Evolutionary conservation across 108 stramenopile species (phyloP).

Genomic region (Skeletonema costatum): DNA sequence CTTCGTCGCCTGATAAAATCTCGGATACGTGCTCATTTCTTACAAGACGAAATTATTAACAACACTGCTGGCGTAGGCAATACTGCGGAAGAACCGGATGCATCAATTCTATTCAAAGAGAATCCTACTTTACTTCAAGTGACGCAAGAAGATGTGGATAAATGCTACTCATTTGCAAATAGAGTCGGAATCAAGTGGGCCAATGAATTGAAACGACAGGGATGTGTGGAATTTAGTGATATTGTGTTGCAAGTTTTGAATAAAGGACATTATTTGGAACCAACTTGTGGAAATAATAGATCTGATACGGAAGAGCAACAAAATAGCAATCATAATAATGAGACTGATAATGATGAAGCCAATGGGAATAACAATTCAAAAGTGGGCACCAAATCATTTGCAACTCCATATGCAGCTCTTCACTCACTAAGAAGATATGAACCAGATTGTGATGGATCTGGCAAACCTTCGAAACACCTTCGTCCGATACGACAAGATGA

Average conservation of each 20-base stretch:
- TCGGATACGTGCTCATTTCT: not conserved
- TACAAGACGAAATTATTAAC: not conserved
- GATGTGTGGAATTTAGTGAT: conserved; percentile 21
- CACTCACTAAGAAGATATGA: conserved; percentile 19
- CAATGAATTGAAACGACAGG: conserved; percentile 4
- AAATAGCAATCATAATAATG: not conserved
- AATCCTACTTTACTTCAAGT: conserved; percentile 9
- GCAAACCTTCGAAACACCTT: conserved; percentile 8
- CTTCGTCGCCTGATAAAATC: conserved; percentile 1
- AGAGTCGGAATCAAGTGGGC: conserved; percentile 29
- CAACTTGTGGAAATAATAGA: not conserved
- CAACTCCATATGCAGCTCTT: conserved; percentile 20
- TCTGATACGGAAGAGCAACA: not conserved
- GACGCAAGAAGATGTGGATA: conserved; percentile 8
- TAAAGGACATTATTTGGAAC: conserved; percentile 23
- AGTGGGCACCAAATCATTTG: not conserved
- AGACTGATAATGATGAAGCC: not conserved
- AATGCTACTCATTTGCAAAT: conserved; percentile 17
- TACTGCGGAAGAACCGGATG: not conserved
- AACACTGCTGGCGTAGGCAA: not conserved
- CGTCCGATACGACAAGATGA: not conserved
- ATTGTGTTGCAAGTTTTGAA: conserved; percentile 3
- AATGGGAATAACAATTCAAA: not conserved
- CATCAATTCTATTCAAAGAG: not conserved
- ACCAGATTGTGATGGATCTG: conserved; percentile 41